Percentiles rank a stretch among this genome's conserved stretches.
These are phyloP conservation scores for Podaxis sp. DNA, from an alignment of 768 basidiomycete genomes.

Conservation along the genomic window DNA sequence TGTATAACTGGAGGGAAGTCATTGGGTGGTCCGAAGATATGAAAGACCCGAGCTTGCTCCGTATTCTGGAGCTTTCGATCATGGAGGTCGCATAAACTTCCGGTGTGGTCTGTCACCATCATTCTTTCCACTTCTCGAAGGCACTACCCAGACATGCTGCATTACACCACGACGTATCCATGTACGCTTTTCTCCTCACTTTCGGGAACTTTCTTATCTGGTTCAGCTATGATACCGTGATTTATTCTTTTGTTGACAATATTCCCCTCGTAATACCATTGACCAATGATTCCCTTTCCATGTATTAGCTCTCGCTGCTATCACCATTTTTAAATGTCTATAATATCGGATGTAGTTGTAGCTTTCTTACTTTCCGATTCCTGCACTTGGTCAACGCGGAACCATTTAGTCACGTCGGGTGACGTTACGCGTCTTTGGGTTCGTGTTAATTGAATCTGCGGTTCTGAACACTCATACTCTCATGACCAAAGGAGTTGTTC, in stretches of 20 bases:
- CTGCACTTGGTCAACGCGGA: background rate
- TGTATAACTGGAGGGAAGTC: slow-evolving; percentile 76
- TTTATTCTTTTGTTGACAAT: background rate
- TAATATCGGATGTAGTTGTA: background rate
- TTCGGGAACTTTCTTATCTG: background rate
- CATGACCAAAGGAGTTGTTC: slow-evolving; percentile 16
- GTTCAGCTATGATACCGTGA: background rate
- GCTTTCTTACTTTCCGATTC: background rate
- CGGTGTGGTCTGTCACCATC: background rate
- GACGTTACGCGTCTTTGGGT: background rate
- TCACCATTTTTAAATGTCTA: background rate
- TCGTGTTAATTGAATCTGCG: background rate
- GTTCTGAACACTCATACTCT: background rate
- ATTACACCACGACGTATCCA: background rate
- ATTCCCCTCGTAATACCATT: background rate
- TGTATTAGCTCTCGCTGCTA: slow-evolving; percentile 4
- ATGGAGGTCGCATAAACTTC: slow-evolving; percentile 60
- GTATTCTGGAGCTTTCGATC: slow-evolving; percentile 77
- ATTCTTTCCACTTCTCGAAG: background rate
- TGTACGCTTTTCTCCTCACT: background rate
- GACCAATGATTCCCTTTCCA: background rate
- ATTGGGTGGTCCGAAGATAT: slow-evolving; percentile 82
- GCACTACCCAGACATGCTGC: background rate
- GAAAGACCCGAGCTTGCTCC: slow-evolving; percentile 72
- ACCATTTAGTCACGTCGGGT: background rate